These are phyloP conservation scores for Gossypium lobatum DNA, from an alignment of 441 rosid genomes.

Conservation along the genomic window DNA sequence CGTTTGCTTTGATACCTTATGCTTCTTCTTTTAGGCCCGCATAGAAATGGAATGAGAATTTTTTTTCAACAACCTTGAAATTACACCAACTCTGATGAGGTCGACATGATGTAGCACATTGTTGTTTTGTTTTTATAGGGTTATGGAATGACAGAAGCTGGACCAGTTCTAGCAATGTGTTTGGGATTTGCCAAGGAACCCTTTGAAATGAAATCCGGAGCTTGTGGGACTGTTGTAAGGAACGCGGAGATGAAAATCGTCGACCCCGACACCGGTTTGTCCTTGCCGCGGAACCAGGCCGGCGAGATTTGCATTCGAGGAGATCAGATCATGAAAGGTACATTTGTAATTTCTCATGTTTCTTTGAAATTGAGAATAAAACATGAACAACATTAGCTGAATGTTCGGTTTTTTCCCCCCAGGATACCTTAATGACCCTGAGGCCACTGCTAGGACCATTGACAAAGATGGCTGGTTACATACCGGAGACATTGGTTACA, in stretches of 20 bases:
- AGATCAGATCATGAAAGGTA: constrained; percentile 44
- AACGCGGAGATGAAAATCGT: constrained; percentile 45
- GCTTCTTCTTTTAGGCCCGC: neutral
- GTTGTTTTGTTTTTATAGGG: constrained; percentile 19
- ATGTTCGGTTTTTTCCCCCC: neutral
- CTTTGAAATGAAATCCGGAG: constrained; percentile 34
- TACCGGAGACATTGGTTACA: constrained; percentile 58
- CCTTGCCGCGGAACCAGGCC: constrained; percentile 29
- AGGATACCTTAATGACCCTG: constrained; percentile 69
- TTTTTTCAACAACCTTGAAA: neutral
- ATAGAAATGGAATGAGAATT: neutral
- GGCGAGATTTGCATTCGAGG: constrained; percentile 45
- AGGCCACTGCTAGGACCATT: constrained; percentile 52
- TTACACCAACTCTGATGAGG: neutral
- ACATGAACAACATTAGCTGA: neutral
- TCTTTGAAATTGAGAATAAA: too few relatives aligned
- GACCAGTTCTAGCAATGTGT: constrained; percentile 39
- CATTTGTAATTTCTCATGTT: neutral
- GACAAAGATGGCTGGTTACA: constrained; percentile 64
- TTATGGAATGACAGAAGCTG: constrained; percentile 48
- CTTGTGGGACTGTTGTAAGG: constrained; percentile 45
- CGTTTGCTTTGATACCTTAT: neutral
- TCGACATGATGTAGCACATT: neutral
- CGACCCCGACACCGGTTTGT: constrained; percentile 31
- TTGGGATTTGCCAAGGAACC: constrained; percentile 40